Evolutionary conservation across 169 alveolate species (phyloP), one percentile per base, ranked within the genome.

Genomic region (Plasmodium coatneyi): DNA sequence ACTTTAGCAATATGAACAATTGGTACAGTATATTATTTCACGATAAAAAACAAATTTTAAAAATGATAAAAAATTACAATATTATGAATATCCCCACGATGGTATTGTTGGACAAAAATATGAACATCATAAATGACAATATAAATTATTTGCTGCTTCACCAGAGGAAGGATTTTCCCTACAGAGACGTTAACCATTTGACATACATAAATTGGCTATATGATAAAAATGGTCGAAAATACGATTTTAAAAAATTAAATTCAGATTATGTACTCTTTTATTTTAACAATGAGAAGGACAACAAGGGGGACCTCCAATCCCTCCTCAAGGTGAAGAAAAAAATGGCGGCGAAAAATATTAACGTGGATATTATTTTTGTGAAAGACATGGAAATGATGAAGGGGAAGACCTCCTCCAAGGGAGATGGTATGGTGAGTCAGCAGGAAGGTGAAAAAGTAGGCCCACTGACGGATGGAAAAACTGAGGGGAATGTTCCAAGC

Each of bases 51-150:
- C 93, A 74, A n/a, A 78, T 86, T 25, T 86, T 86, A 76, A 86
- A 86, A 76, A 76, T 86, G 80, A 86, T 86, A 36, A 86, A 86
- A 78, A 86, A 74, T 52, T 86, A 86, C 43, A 86, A 86, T 39
- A 86, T 86, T 52, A 86, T 86, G 93, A 86, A 86, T 70, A 86
- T 86, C 19, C 93, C 93, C 7, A 86, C 93, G 5, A 86, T 86
- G 93, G 93, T 86, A 14, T 86, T 86, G 80, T 43, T 86, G 80
- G 93, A 86, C 54, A 52, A 78, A 74, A 86, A 86, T 86, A 86
- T 86, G 93, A 86, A 86, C 43, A 78, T 86, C 10, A 76, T 86
- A 19, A 86, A 86, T 70, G 93, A 86, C 54, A 86, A 86, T 86
- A 74, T 86, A 10, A 86, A 86, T 86, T 86, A 86, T 76, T 86